These are phyloP conservation scores for Meira nashicola DNA, from an alignment of 1,284 basidiomycete species.

Conservation along the genomic window DNA sequence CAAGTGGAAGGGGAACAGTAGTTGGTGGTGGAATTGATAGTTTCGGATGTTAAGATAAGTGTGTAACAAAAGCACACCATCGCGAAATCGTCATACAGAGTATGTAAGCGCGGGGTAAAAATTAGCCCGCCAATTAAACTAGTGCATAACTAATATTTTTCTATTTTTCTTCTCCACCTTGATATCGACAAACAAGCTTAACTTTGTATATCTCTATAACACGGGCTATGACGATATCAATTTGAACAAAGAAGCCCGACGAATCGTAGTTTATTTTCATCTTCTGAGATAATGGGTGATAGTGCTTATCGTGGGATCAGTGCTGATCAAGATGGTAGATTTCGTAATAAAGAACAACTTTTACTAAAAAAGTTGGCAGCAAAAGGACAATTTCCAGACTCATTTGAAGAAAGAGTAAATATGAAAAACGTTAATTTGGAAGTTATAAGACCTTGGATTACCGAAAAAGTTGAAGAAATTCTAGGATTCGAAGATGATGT, in stretches of 20 bases:
- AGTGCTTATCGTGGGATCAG: slow-evolving; percentile 25
- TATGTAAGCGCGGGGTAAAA: too few species aligned
- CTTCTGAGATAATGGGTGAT: slow-evolving; percentile 11
- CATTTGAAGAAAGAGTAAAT: slow-evolving; percentile 67
- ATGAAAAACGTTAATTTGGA: slow-evolving; percentile 86
- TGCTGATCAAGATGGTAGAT: slow-evolving; percentile 59
- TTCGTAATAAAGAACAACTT: slow-evolving; percentile 89
- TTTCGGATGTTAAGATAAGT: too few species aligned
- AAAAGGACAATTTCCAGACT: slow-evolving; percentile 79
- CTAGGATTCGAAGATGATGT: slow-evolving; percentile 95
- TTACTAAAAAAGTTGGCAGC: slow-evolving; percentile 85
- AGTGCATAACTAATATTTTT: too few species aligned
- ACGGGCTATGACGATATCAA: neutral
- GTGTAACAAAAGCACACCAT: too few species aligned
- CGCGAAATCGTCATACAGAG: too few species aligned
- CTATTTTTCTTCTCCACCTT: neutral
- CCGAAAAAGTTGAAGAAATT: slow-evolving; percentile 80
- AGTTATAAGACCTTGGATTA: slow-evolving; percentile 76
- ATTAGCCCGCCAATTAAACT: neutral
- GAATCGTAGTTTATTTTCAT: too few species aligned
- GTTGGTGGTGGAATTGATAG: too few species aligned
- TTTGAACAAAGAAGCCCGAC: neutral
- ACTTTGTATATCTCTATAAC: too few species aligned
- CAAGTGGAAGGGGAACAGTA: neutral
- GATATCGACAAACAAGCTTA: neutral